Conservation (phyloP, 257 asterid species). For the Solanum bulbocastanum region DNA sequence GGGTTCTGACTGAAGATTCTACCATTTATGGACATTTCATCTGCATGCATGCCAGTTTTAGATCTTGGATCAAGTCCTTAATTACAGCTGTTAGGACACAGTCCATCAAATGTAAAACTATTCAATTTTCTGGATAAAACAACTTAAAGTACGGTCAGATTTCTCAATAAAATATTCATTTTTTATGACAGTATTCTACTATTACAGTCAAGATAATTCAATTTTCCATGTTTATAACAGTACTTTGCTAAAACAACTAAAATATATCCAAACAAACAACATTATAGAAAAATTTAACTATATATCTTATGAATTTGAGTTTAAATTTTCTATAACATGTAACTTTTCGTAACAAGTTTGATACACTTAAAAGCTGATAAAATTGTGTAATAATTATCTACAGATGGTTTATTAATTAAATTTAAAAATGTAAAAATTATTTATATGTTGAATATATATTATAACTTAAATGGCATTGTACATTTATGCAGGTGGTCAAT, state of each 20-base stretch:
- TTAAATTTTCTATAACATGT: not conserved
- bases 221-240: not conserved
- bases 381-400: not conserved
- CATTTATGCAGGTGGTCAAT: constrained; percentile 11
- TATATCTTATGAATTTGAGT: not conserved
- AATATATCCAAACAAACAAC: not conserved
- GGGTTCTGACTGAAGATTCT: too few species aligned
- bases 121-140: not conserved
- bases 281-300: not conserved
- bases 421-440: not conserved
- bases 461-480: not conserved
- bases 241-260: not conserved
- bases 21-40: not conserved
- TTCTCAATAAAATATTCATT: not conserved
- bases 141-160: not conserved
- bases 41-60: not conserved
- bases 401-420: not conserved
- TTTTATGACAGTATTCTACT: not conserved
- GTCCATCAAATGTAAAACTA: not conserved
- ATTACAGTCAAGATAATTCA: not conserved
- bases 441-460: not conserved
- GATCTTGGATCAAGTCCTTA: not conserved
- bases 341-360: not conserved
- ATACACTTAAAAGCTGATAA: not conserved
- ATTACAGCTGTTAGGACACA: not conserved